Base-by-base conservation (phyloP, 768 basidiomycete species). In the Collybia mongolica region DNA sequence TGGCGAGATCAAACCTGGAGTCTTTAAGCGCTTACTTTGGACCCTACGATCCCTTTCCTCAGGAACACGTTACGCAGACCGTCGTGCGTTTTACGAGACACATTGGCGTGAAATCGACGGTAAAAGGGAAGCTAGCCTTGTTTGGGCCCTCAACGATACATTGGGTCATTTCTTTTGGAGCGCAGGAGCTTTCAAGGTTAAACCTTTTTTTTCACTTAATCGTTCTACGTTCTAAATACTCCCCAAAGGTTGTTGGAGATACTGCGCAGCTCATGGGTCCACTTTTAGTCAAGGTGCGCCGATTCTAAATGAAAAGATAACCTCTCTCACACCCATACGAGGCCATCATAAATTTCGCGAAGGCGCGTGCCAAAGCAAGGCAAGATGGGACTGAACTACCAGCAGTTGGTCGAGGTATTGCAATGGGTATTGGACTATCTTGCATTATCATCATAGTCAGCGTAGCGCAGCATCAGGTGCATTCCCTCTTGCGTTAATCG, bases 181-280 rank as follows among this genome's bases (percentile, higher is more conserved):
- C 36, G 84, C 78, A 2, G 86, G 85, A 15, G 58, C 68, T 26
- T 78, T 80, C 68, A 86, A 86, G 72, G 79, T 79, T 28, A n/a
- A 54, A 18, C 4, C 4, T 2, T 45, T 35, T n/a, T 12, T 23
- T 18, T 15, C 7, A 42, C 12, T 2, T 11, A 1, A 19, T 36
- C 18, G 36, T 48, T 9, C 5, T 28, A 18, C 54, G 23, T 18
- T 32, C 37, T 54, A n/a, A 48, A 38, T 24, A 39, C 22, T 23
- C 53, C 44, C 46, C 62, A 20, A 59, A 84, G 75, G 79, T 86
- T 32, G 55, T 83, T 23, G 83, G 80, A 11, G 86, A 88, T 61
- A 80, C 77, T 0, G 57, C 80, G 0, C 80, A 82, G 60, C 68
- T 85, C 28, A 83, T 85, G 76, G 77, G 79, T 3, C 84, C 86